A percentile compares a stretch with the other conserved stretches of the same genome.
Conservation (phyloP, 2,329 filamentous ascomycete species). For the Cladophialophora psammophila region DNA sequence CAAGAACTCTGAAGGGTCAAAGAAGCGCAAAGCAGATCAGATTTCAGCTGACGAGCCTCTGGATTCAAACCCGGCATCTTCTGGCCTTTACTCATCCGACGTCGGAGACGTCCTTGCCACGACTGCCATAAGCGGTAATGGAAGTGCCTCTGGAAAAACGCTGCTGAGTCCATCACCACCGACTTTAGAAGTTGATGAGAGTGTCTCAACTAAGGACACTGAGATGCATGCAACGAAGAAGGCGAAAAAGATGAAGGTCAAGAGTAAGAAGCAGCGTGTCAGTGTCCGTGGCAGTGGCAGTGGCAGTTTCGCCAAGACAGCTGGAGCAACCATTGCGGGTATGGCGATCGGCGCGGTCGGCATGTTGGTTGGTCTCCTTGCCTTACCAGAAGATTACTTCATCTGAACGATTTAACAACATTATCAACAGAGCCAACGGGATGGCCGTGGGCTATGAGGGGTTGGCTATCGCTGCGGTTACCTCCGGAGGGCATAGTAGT, state of each 20-base stretch:
- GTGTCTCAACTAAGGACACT: conserved; percentile 21
- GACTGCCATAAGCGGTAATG: not conserved
- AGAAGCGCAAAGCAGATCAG: conserved; percentile 38
- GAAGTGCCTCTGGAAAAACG: not conserved
- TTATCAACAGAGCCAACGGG: not conserved
- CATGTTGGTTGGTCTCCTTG: conserved; percentile 50
- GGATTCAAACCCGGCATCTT: not conserved
- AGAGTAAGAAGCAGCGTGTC: conserved; percentile 4
- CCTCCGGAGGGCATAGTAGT: not conserved
- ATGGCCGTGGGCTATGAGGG: not conserved
- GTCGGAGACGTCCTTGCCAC: not conserved
- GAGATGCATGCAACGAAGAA: conserved; percentile 35
- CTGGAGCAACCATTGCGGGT: conserved; percentile 50
- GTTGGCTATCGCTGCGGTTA: not conserved
- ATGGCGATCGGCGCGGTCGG: conserved; percentile 52
- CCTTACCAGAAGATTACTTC: conserved; percentile 54
- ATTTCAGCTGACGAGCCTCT: conserved; percentile 39
- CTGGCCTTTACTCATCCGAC: not conserved
- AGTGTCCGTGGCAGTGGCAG: conserved; percentile 3
- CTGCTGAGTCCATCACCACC: conserved; percentile 22
- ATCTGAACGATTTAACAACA: conserved; percentile 35
- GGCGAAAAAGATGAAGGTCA: conserved; percentile 28
- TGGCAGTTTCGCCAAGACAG: conserved; percentile 46
- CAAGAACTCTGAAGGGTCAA: conserved; percentile 4
- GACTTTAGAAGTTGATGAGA: conserved; percentile 43